Conservation (phyloP, 169 alveolate genomes). For the Amoebophrya sp. region DNA sequence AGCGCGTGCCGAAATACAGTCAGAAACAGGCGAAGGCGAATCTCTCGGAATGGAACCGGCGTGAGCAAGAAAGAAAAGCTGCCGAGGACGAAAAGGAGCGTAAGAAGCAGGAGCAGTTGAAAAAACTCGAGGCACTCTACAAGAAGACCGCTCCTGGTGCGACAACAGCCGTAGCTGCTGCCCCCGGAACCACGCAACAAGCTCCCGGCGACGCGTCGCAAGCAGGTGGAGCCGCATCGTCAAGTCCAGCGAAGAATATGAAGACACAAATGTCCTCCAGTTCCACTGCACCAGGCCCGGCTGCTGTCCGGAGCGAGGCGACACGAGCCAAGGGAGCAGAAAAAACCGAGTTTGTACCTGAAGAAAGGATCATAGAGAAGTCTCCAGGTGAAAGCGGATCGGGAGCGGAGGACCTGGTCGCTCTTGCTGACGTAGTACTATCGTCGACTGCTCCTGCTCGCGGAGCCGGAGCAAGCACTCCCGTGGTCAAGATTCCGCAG, state of each 20-base stretch:
- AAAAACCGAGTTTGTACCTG: neutral
- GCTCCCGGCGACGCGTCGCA: neutral
- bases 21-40: neutral
- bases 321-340: neutral
- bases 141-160: neutral
- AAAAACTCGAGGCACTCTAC: neutral
- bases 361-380: neutral
- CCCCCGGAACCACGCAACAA: neutral
- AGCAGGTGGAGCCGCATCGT: neutral
- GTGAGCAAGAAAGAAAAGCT: neutral
- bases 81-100: constrained; percentile 19
- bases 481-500: too few relatives aligned
- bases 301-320: neutral
- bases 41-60: neutral
- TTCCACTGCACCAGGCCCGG: too few relatives aligned
- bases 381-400: too few relatives aligned
- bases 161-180: neutral
- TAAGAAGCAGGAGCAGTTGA: neutral
- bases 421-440: too few relatives aligned
- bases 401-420: too few relatives aligned
- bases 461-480: too few relatives aligned
- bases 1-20: neutral
- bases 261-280: too few relatives aligned
- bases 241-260: too few relatives aligned
- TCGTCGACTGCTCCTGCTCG: too few relatives aligned